Evolutionary conservation across 2,329 filamentous ascomycete genomes (phyloP), one percentile per base, ranked within the genome.

Genomic region (Zasmidium citrigriseum): DNA sequence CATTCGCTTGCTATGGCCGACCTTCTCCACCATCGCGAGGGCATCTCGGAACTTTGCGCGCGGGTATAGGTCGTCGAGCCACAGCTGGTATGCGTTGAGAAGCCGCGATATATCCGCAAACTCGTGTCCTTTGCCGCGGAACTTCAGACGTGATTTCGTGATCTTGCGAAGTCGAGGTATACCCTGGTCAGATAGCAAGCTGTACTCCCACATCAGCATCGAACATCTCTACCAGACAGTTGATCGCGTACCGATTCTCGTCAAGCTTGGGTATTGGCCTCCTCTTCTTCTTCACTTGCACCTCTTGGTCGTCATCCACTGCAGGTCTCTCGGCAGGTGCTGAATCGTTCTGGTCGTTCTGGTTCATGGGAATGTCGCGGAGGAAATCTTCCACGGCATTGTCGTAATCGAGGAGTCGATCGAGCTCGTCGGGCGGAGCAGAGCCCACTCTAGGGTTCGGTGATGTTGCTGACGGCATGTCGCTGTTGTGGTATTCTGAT

Each of bases 81-180:
- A 99, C 56, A 96, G 76, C 73, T 98, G 95, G 72, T 98, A 99
- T 72, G 96, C 90, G 22, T 90, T 91, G 49, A 99, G 82, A 22
- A 99, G 82, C 16, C 87, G 86, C 0, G 88, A 84, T 11, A 92
- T 86, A 71, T 99, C 95, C 18, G 89, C 88, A 75, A 95, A 98
- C 87, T 99, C 95, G 72, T 98, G 91, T 0, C 93, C 93, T 75
- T 96, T 98, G 51, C 95, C 95, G 72, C 93, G 96, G 67, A 97
- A 86, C 64, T 85, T 90, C 20, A 97, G 77, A 46, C 83, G 82
- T 25, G 86, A 82, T 54, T 85, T 86, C 0, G 90, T 87, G 66
- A 87, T 86, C 61, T 82, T 85, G 45, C 89, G 86, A 53, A 99
- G 78, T 68, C 89, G 91, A 1, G 91, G 91, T 60, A 99, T 92